Evolutionary conservation across 1,284 basidiomycete genomes (phyloP).

Genomic region (Afroboletus lepidellus): DNA sequence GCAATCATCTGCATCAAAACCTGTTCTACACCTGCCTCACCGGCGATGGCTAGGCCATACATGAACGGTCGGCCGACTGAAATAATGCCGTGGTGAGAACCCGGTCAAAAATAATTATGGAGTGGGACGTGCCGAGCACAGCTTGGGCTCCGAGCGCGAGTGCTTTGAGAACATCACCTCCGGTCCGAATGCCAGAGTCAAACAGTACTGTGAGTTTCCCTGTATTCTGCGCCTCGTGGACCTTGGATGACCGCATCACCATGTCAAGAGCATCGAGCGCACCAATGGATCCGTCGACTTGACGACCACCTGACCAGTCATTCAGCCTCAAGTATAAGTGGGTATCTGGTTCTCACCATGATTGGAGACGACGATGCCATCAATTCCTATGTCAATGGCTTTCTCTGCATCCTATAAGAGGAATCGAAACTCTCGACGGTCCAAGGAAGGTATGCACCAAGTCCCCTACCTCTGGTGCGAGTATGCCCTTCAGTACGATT

Average conservation of each 20-base stretch:
- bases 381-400: slow-evolving; percentile 60
- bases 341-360: slow-evolving; percentile 53
- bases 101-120: neutral
- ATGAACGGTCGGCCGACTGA: slow-evolving; percentile 48
- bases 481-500: slow-evolving; percentile 70
- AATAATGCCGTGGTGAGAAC: neutral
- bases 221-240: slow-evolving; percentile 57
- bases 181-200: slow-evolving; percentile 77
- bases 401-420: slow-evolving; percentile 60
- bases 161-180: slow-evolving; percentile 75
- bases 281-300: slow-evolving; percentile 77
- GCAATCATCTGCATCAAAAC: slow-evolving; percentile 50
- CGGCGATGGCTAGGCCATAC: slow-evolving; percentile 53
- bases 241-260: slow-evolving; percentile 57
- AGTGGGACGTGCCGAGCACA: slow-evolving; percentile 48
- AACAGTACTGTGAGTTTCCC: slow-evolving; percentile 71
- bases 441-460: neutral
- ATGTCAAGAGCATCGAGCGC: slow-evolving; percentile 66
- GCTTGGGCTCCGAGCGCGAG: slow-evolving; percentile 66
- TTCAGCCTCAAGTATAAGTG: too few relatives aligned
- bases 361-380: slow-evolving; percentile 81
- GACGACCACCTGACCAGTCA: slow-evolving; percentile 54
- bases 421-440: neutral
- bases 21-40: slow-evolving; percentile 53
- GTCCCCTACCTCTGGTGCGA: slow-evolving; percentile 41